Evolutionary conservation across 2,329 filamentous ascomycete species (phyloP), one percentile per base, ranked within the genome.

Genomic region (Arthrocladium fulminans): DNA sequence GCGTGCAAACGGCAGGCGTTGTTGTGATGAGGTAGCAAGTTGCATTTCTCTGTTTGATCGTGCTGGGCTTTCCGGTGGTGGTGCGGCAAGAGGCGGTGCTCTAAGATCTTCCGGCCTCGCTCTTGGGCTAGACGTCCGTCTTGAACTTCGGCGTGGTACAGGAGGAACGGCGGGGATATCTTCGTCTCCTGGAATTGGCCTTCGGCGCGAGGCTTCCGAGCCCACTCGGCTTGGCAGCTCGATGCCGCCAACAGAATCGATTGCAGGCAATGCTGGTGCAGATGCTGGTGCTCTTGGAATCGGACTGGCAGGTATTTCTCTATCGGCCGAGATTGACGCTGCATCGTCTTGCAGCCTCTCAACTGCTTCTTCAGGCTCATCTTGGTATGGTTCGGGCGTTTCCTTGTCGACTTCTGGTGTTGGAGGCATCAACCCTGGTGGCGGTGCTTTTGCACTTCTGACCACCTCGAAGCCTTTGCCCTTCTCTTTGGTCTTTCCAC

Each of bases 381-480:
- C 76, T n/a, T 65, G 65, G 54, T 79, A 86, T 1, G 80, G 77
- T 45, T 86, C 84, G 50, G 83, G 73, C 73, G 8, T 74, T 68
- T 23, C 67, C 74, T 60, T 65, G 72, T 56, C 49, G 12, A 15
- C n/a, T n/a, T 47, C 47, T 38, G 51, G 38, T 9, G 47, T 48
- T 5, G 48, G 60, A 37, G 61, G 70, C 68, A 67, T 62, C 54
- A 75, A 76, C 72, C 88, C 84, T 50, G 83, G 81, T 5, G 85
- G 83, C 2, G 88, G 88, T 71, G 92, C 88, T 48, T 89, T 79
- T 6, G 88, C 80, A 63, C 89, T 96, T 60, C 92, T 75, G 13
- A 98, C 90, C 3, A 98, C 92, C 64, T 97, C 92, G 57, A 98
- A 98, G 0, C 92, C 92, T 66, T 97, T 97, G 56, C 84, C 83